Base-by-base conservation (phyloP, 164 flowering plant genomes). In the Vitis rupestris region DNA sequence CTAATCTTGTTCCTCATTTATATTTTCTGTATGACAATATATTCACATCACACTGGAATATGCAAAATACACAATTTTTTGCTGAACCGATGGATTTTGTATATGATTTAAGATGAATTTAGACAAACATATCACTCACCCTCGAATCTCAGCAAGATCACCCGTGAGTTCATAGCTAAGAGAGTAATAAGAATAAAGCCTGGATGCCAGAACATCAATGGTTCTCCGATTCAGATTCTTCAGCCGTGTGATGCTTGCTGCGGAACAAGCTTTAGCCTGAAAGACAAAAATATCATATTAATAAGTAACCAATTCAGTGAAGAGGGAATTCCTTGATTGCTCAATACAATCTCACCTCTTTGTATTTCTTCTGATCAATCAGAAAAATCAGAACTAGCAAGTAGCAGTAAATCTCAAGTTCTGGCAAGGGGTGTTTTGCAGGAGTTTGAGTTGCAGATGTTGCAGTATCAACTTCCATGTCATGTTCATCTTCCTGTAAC, bases 231-330 rank as follows among this genome's bases (percentile, higher is more conserved):
- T 96, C 72, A 96, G 59, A 61, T 76, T 88, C 82, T 86, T 91
- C 64, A 92, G 60, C 47, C 97, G 88, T 44, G 83, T 84, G 82
- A 95, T 86, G 77, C 98, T 81, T 23, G 97, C 90, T 27, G 91
- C 80, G 10, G 97, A 82, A 77, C 98, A 96, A 77, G 90, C 84
- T 81, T 93, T 93, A 63, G 97, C 99, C 98, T 93, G 81, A 75
- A 44, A 69, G 23, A 66, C 56, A 70, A n/a, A 10, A 59, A 53
- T 12, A 16, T 12, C 29, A 9, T 27, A 37, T 37, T 37, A 37
- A 37, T 37, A 37, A 37, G 44, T 37, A 37, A 37, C 44, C 44
- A 37, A 37, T 37, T 37, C 44, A 37, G 7, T 37, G 44, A 37
- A 37, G 6, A 37, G 44, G 44, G 44, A 37, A 37, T 37, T 37